phyloP scores from a whole-genome alignment of 176 grass and related monocot genomes.

The Carex cristatella region DNA sequence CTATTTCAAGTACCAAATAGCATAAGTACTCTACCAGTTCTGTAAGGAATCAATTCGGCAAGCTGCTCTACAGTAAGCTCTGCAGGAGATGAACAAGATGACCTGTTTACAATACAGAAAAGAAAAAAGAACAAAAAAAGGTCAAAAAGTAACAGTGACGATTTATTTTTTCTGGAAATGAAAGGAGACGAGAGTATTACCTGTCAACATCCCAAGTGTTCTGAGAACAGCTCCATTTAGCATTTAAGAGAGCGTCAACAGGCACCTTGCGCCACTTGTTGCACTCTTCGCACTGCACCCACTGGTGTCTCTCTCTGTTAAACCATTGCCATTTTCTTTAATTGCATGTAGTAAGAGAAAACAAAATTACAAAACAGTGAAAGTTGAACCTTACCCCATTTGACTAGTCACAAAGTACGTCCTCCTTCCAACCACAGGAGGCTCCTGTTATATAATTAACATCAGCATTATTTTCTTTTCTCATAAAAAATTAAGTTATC shows the following conservation, averaged over 20 bases:
- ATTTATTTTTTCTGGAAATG: neutral
- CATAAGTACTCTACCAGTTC: conserved; percentile 47
- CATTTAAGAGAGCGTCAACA: conserved; percentile 63
- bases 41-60: conserved; percentile 65
- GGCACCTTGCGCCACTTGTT: conserved; percentile 93
- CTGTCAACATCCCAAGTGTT: conserved; percentile 90
- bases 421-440: conserved; percentile 81
- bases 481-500: neutral
- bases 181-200: conserved; percentile 20
- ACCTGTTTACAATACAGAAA: conserved; percentile 41
- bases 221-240: conserved; percentile 74
- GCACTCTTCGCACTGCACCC: conserved; percentile 91
- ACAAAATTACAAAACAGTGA: neutral
- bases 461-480: neutral
- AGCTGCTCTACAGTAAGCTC: conserved; percentile 81
- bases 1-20: neutral
- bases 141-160: neutral
- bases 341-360: neutral
- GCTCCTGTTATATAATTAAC: conserved; percentile 43
- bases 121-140: neutral
- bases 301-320: conserved; percentile 71
- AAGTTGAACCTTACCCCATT: conserved; percentile 56
- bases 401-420: conserved; percentile 67
- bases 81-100: conserved; percentile 54
- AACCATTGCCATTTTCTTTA: conserved; percentile 24